Conservation (phyloP, 768 basidiomycete genomes). For the Sutorius australiensis region DNA sequence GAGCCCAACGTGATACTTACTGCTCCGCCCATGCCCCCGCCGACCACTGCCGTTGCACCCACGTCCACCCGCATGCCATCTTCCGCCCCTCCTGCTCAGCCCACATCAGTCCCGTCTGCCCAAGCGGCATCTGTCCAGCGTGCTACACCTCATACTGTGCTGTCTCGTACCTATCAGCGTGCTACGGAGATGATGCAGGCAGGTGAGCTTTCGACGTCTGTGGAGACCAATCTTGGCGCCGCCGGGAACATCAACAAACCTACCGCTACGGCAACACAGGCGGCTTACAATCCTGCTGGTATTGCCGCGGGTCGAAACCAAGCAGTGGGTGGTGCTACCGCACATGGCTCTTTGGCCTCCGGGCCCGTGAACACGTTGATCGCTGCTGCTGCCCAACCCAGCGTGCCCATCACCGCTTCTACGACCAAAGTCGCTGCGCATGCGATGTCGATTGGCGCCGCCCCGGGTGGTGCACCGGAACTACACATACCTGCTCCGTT, state of each 20-base stretch:
- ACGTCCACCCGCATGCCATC: constrained; percentile 15
- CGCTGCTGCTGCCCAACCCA: neutral
- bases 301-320: constrained; percentile 9
- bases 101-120: constrained; percentile 5
- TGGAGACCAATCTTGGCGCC: neutral
- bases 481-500: constrained; percentile 4
- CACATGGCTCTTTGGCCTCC: constrained; percentile 8
- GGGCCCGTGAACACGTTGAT: constrained; percentile 8
- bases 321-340: neutral
- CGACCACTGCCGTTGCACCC: constrained; percentile 3
- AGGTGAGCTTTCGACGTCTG: constrained; percentile 13
- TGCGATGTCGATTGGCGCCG: constrained; percentile 2
- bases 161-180: constrained; percentile 26
- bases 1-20: constrained; percentile 5
- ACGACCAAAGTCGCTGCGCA: constrained; percentile 7
- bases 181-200: constrained; percentile 21
- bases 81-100: constrained; percentile 24
- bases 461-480: constrained; percentile 6
- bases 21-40: constrained; percentile 23
- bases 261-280: constrained; percentile 1
- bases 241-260: constrained; percentile 9
- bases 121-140: constrained; percentile 18
- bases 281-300: neutral
- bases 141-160: constrained; percentile 9
- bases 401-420: constrained; percentile 1